Base-by-base conservation (phyloP, 768 basidiomycete species). In the Agaricus sinodeliciosus region DNA sequence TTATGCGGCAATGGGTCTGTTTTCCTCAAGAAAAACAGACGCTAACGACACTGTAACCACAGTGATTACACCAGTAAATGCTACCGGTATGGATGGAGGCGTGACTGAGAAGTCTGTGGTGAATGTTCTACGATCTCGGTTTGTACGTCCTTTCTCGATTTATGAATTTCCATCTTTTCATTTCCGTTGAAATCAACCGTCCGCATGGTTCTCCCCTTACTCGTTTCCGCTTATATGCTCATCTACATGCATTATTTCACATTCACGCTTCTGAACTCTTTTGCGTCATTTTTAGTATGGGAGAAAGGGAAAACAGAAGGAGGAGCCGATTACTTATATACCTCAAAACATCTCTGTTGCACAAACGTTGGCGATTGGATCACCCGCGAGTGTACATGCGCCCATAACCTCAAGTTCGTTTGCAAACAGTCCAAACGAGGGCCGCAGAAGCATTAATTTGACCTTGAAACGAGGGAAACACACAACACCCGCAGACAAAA, bases 111-210 rank as follows among this genome's bases (percentile, higher is more conserved):
- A 68, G 65, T 76, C 78, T 27, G 77, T 82, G 51, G 73, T 79
- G 26, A 71, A 76, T 55, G 78, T 79, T 61, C 79, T 82, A 48
- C 78, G 81, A 60, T 81, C 81, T 60, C 74, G 81, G 65, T 80
- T 82, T 59, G 80, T 82, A 58, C 60, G 79, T 75, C 25, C 46
- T 64, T 13, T 54, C 57, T 22, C 22, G 22, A 1, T 22, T 22
- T 3, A 22, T 22, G 54, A 56, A 55, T 58, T 60, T 22, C 2
- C 60, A 25, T 42, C 49, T 37, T 51, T 40, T 53, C 36, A 39
- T 31, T 48, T 43, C 42, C 48, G 43, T 50, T 58, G 40, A 55
- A 54, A 22, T 22, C 3, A 22, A 22, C 22, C 22, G 55, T 59
- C 60, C 11, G 52, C 59, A 48, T 55, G 22, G 58, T 58, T 49